A percentile compares a stretch with the other conserved stretches of the same genome.
Evolutionary conservation across 192 early-diverging fungal species (phyloP).

Genomic region (Linnemannia elongata): DNA sequence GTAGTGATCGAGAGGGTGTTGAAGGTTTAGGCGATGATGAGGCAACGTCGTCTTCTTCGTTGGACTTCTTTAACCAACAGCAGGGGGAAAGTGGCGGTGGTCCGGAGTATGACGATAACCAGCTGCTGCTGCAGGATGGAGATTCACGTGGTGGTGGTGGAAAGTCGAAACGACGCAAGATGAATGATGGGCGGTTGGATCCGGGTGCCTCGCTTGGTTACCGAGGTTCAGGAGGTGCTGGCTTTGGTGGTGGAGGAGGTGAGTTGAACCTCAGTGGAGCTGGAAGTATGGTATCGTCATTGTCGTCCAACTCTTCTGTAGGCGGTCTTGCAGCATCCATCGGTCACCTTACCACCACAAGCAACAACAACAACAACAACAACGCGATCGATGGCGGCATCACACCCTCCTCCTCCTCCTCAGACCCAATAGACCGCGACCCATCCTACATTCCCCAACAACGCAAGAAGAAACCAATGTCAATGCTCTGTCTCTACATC

Average conservation of each 20-base stretch:
- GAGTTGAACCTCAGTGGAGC: not conserved
- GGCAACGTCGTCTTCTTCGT: too few species aligned
- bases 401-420: constrained; percentile 31
- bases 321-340: not conserved
- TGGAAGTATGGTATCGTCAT: not conserved
- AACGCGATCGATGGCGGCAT: not conserved
- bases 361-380: constrained; percentile 7
- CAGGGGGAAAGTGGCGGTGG: not conserved
- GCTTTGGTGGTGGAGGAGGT: not conserved
- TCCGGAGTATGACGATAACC: not conserved
- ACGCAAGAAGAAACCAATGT: constrained; percentile 54
- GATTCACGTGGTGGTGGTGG: not conserved
- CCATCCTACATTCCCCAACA: constrained; percentile 72
- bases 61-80: not conserved
- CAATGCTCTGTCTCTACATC: constrained; percentile 69
- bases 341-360: not conserved
- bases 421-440: constrained; percentile 70
- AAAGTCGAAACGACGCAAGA: not conserved
- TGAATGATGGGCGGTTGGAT: not conserved
- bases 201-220: not conserved
- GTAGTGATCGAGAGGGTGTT: not conserved
- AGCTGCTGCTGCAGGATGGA: not conserved
- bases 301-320: not conserved
- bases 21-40: not conserved
- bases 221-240: not conserved